These are phyloP conservation scores for Penicillium diatomitis DNA, from an alignment of 495 filamentous ascomycete genomes.

Conservation along the genomic window DNA sequence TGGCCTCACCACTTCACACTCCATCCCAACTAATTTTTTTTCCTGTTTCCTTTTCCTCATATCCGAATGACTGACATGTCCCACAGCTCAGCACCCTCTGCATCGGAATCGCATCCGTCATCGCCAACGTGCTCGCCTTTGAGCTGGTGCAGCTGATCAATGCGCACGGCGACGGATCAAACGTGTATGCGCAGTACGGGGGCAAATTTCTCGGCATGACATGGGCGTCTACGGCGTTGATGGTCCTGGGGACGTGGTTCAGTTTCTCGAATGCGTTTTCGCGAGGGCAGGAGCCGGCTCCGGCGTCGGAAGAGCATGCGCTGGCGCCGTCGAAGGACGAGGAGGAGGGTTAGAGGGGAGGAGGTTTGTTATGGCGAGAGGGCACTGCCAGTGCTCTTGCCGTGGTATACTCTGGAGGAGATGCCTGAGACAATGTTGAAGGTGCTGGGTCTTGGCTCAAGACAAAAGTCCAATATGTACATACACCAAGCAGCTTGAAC, in stretches of 20 bases:
- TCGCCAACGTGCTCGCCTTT: constrained; percentile 50
- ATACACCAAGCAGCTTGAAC: too few species aligned
- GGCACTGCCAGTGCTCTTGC: too few species aligned
- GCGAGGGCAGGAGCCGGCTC: constrained; percentile 4
- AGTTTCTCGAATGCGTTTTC: constrained; percentile 22
- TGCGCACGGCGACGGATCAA: constrained; percentile 44
- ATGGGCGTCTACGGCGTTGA: constrained; percentile 46
- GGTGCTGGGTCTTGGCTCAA: too few species aligned
- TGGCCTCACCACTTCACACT: too few species aligned
- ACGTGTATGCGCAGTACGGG: constrained; percentile 45
- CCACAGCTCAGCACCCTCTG: constrained; percentile 36
- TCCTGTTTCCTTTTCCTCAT: too few species aligned
- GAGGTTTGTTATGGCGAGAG: not conserved
- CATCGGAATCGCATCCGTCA: constrained; percentile 52
- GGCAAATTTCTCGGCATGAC: constrained; percentile 50
- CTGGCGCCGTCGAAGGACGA: constrained; percentile 13
- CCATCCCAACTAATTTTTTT: too few species aligned
- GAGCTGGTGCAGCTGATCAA: constrained; percentile 50
- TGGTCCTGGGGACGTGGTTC: constrained; percentile 30
- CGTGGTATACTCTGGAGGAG: too few species aligned
- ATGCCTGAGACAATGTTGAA: too few species aligned
- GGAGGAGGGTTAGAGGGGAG: constrained; percentile 6
- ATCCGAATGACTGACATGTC: not conserved
- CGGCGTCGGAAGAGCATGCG: not conserved
- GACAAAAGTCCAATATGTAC: too few species aligned